A percentile compares a stretch with the other conserved stretches of the same genome.
These are phyloP conservation scores for Blastobotrys peoriensis DNA, from an alignment of 805 yeast genomes.

Conservation along the genomic window DNA sequence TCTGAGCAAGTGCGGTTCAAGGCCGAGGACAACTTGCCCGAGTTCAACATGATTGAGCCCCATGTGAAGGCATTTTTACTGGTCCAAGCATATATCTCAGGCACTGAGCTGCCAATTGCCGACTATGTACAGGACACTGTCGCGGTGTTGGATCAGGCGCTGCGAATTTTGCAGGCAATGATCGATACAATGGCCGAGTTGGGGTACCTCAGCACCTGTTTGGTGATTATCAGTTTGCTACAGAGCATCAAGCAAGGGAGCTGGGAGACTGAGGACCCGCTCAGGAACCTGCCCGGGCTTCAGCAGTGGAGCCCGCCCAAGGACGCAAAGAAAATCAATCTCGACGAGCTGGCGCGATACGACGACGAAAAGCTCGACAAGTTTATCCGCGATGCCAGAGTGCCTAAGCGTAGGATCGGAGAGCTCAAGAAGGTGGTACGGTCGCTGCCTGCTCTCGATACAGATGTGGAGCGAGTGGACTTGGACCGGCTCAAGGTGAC, in stretches of 20 bases:
- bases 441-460: slow-evolving; percentile 56
- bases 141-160: slow-evolving; percentile 86
- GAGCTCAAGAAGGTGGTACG: slow-evolving; percentile 49
- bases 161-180: slow-evolving; percentile 89
- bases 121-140: slow-evolving; percentile 93
- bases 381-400: slow-evolving; percentile 22
- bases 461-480: slow-evolving; percentile 10
- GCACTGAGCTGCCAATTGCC: slow-evolving; percentile 82
- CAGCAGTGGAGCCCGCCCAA: slow-evolving; percentile 3
- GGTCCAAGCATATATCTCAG: slow-evolving; percentile 64
- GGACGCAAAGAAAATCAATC: slow-evolving; percentile 7
- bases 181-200: slow-evolving; percentile 84
- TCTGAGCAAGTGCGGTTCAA: slow-evolving; percentile 60
- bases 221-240: slow-evolving; percentile 63
- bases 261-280: slow-evolving; percentile 78
- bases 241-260: slow-evolving; percentile 81
- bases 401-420: slow-evolving; percentile 37
- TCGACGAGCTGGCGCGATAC: slow-evolving; percentile 3
- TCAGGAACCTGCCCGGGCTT: slow-evolving; percentile 47
- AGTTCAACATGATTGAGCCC: slow-evolving; percentile 69
- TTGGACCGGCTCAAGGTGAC: slow-evolving; percentile 37
- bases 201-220: slow-evolving; percentile 61
- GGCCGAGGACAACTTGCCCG: slow-evolving; percentile 28
- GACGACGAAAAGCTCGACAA: slow-evolving; percentile 13
- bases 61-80: slow-evolving; percentile 72